Base-by-base conservation (phyloP, 192 early-diverging fungal species). In the Rhizophagus prolifer region DNA sequence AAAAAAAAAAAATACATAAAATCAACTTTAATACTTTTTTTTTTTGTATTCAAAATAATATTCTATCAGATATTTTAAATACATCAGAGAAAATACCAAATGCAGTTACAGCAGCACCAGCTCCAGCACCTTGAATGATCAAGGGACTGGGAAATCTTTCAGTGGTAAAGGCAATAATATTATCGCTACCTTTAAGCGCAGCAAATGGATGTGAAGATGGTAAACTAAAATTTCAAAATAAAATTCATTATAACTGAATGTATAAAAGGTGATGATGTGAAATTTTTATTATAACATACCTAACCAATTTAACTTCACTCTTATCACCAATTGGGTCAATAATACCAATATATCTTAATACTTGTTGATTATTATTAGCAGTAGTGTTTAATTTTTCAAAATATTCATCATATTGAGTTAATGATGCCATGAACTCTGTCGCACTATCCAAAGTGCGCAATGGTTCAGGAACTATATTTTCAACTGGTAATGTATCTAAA, bases 21-120 rank as follows among this genome's bases (percentile, higher is more conserved):
- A 7, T 38, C 36, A 38, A 6, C 36, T 38, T 38, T 6, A 36
- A 36, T 36, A 36, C 36, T 36, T 36, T 31, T 31, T 31, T 31
- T 31, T 31, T 2, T 47, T 16, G n/a, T n/a, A 50, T 13, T 50
- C 9, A 54, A 54, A 54, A 54, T 54, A 62, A 38, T 38, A 6
- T 34, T 73, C 91, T 90, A 77, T 92, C 93, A 44, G 86, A 85
- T 62, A 97, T 92, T 88, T 95, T 96, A 71, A 99, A 85, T 34
- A 97, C 76, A 82, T 99, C 97, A 21, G 92, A 90, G 81, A 95
- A 96, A 80, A 99, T 96, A 41, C 98, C 98, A 88, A 96, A 98
- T 6, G 98, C 95, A 47, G 98, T 99, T 70, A 99, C 98, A 25
- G 92, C 96, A 31, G 93, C 95, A 12, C 98, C 98, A 28, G 98